These are phyloP conservation scores for Cladophialophora carrionii DNA, from an alignment of 2,329 filamentous ascomycete genomes.

Conservation along the genomic window DNA sequence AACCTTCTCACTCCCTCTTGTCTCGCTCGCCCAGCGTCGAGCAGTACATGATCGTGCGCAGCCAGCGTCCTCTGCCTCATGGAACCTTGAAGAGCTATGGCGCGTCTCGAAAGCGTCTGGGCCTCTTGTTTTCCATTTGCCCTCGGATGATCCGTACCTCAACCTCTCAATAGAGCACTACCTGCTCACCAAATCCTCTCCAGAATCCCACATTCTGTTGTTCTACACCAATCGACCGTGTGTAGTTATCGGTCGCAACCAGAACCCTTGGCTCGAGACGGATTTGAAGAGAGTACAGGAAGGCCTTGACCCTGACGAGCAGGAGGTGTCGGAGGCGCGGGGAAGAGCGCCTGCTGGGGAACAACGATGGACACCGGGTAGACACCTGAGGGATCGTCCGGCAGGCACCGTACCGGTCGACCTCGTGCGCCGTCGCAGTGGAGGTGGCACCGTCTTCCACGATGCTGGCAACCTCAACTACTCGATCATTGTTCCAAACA, in stretches of 20 bases:
- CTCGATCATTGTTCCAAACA: slow-evolving; percentile 80
- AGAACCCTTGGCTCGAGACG: slow-evolving; percentile 95
- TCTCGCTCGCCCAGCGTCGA: background rate
- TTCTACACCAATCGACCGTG: slow-evolving; percentile 87
- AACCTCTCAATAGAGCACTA: slow-evolving; percentile 95
- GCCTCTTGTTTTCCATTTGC: slow-evolving; percentile 72
- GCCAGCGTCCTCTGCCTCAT: slow-evolving; percentile 11
- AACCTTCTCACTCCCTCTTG: background rate
- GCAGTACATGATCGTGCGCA: background rate
- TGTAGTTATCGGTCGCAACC: slow-evolving; percentile 90
- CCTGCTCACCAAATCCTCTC: slow-evolving; percentile 73
- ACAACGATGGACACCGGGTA: background rate
- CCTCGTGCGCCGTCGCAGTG: slow-evolving; percentile 81
- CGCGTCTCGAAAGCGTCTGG: slow-evolving; percentile 28
- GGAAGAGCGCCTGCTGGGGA: background rate
- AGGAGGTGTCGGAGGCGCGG: background rate
- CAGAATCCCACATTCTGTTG: slow-evolving; percentile 76
- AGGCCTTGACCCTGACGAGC: slow-evolving; percentile 40
- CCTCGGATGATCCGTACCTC: slow-evolving; percentile 73
- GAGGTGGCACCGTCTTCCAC: slow-evolving; percentile 93
- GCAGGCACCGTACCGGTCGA: slow-evolving; percentile 46
- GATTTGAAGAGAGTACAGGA: slow-evolving; percentile 67
- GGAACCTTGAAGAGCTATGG: slow-evolving; percentile 27
- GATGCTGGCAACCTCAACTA: slow-evolving; percentile 94
- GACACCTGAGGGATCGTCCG: background rate